Conservation (phyloP, 176 grass and related monocot genomes). For the Oryza meridionalis region DNA sequence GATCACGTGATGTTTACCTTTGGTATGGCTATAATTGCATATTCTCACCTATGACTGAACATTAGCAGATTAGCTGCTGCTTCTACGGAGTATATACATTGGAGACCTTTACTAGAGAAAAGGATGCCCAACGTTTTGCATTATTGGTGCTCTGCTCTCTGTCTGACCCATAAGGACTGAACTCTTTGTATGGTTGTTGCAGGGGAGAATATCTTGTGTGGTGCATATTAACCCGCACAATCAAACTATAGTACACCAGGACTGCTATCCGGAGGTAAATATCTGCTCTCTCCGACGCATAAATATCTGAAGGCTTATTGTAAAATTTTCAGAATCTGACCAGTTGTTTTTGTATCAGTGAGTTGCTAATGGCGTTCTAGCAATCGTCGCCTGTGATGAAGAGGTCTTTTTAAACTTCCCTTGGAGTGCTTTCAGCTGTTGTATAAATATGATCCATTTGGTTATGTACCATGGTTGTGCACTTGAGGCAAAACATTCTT, state of each 20-base stretch:
- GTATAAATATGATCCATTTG: conserved; percentile 11
- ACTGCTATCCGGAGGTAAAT: conserved; percentile 65
- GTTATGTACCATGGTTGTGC: neutral
- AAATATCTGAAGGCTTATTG: neutral
- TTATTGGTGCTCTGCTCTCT: neutral
- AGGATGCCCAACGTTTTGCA: neutral
- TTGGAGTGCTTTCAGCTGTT: conserved; percentile 13
- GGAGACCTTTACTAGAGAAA: neutral
- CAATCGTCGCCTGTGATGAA: neutral
- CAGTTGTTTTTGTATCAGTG: conserved; percentile 28
- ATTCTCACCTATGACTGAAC: neutral
- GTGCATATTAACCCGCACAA: conserved; percentile 56
- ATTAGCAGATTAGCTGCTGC: too few relatives aligned
- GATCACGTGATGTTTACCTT: neutral
- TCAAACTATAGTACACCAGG: conserved; percentile 59
- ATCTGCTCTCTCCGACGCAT: conserved; percentile 8
- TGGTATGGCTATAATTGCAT: neutral
- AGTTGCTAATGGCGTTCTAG: conserved; percentile 7
- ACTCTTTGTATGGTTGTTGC: conserved; percentile 21
- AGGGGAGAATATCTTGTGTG: conserved; percentile 61
- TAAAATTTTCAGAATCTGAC: conserved; percentile 29
- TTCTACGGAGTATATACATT: neutral
- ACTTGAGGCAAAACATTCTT: neutral
- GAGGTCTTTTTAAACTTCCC: conserved; percentile 31
- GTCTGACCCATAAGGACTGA: conserved; percentile 18